These are phyloP conservation scores for Phaffia tasmanica DNA, from an alignment of 768 basidiomycete species.

Conservation along the genomic window DNA sequence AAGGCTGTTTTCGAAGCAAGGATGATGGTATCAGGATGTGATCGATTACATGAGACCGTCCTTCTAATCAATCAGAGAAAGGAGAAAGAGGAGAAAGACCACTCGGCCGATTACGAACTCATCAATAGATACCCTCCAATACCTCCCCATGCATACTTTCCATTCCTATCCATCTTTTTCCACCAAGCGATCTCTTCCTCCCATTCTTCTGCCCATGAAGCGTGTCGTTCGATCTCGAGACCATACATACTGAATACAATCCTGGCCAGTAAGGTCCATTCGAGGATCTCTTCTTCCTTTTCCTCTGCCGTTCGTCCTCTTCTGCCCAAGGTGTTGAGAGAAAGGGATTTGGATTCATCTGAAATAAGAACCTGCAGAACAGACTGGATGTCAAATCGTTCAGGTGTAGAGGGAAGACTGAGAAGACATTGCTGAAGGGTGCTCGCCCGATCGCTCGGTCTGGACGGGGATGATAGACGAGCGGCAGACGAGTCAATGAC, in stretches of 20 bases:
- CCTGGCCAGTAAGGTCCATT: constrained; percentile 19
- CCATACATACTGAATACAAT: constrained; percentile 17
- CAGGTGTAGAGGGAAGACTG: constrained; percentile 3
- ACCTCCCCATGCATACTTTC: constrained; percentile 18
- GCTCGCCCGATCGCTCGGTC: not conserved
- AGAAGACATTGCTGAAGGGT: not conserved
- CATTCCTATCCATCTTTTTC: constrained; percentile 10
- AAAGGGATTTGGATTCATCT: not conserved
- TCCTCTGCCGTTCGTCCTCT: not conserved
- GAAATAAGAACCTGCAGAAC: not conserved
- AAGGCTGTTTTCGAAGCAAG: constrained; percentile 4
- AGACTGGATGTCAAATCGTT: not conserved
- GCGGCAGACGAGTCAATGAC: not conserved
- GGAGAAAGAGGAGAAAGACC: not conserved
- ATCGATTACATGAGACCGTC: not conserved
- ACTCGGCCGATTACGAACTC: constrained; percentile 12
- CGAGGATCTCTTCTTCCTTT: constrained; percentile 17
- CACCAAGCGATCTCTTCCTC: constrained; percentile 26
- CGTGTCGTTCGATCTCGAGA: constrained; percentile 13
- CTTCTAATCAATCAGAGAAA: not conserved
- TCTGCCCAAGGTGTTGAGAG: too few species aligned
- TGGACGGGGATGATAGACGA: not conserved
- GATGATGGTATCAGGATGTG: not conserved
- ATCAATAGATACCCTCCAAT: constrained; percentile 18
- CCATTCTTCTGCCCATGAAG: constrained; percentile 14